These are phyloP conservation scores for Pseudocercospora fuligena DNA, from an alignment of 2,329 filamentous ascomycete genomes.

Conservation along the genomic window DNA sequence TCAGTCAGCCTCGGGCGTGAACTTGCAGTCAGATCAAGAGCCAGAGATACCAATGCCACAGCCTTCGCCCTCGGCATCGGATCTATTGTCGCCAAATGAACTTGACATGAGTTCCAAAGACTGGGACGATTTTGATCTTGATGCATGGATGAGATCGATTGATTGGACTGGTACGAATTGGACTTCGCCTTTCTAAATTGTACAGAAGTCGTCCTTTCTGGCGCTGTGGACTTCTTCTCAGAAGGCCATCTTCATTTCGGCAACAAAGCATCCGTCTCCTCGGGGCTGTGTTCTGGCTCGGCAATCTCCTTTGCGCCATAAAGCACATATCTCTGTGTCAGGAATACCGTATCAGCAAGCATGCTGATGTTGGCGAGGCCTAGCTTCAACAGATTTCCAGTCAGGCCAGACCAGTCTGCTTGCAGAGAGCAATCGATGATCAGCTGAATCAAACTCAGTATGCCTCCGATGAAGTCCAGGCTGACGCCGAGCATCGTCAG, in stretches of 20 bases:
- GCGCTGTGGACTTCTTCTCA: neutral
- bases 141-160: constrained; percentile 24
- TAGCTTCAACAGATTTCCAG: constrained; percentile 90
- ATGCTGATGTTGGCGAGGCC: constrained; percentile 83
- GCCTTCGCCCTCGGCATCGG: too few relatives aligned
- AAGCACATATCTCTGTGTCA: constrained; percentile 69
- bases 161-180: constrained; percentile 25
- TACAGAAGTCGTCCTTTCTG: neutral
- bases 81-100: neutral
- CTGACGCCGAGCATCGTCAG: constrained; percentile 73
- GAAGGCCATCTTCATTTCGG: neutral
- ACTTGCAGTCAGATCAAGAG: too few relatives aligned
- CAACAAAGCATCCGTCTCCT: neutral
- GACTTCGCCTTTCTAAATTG: constrained; percentile 17
- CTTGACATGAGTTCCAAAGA: constrained; percentile 11
- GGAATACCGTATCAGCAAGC: constrained; percentile 82
- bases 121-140: constrained; percentile 23
- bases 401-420: constrained; percentile 86
- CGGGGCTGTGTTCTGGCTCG: neutral
- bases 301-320: constrained; percentile 53
- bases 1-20: too few relatives aligned
- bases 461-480: constrained; percentile 78
- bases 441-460: constrained; percentile 80
- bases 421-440: constrained; percentile 83
- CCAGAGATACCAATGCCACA: too few relatives aligned